phyloP scores from a whole-genome alignment of 768 basidiomycete genomes.

The Trametes punicea region DNA sequence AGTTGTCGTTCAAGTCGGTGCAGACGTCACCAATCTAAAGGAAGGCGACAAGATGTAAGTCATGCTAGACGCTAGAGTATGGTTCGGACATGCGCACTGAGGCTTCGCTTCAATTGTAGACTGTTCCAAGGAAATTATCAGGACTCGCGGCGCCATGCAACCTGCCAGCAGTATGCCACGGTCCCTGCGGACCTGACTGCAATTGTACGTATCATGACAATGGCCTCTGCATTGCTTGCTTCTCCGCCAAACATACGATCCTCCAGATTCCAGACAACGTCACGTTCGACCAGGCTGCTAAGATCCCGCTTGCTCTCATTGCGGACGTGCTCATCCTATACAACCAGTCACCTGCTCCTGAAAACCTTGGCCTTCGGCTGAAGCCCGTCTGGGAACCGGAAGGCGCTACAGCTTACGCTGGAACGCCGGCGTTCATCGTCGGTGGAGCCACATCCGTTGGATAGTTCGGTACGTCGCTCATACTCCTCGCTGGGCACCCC shows the following conservation, averaged over 20 bases:
- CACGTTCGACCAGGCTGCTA: conserved; percentile 29
- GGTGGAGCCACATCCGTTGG: conserved; percentile 2
- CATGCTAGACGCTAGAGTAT: neutral
- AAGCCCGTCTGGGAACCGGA: conserved; percentile 13
- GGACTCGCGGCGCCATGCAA: conserved; percentile 5
- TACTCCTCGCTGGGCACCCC: neutral
- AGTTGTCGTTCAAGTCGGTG: conserved; percentile 37
- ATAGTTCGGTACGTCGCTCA: neutral
- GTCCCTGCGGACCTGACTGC: conserved; percentile 24
- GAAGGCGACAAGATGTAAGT: conserved; percentile 42
- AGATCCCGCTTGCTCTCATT: conserved; percentile 29
- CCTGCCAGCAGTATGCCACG: conserved; percentile 29
- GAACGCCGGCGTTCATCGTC: conserved; percentile 6
- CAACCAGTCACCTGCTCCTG: neutral
- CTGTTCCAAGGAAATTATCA: conserved; percentile 16
- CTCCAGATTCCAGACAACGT: conserved; percentile 27
- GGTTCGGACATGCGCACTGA: neutral
- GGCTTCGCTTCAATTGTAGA: neutral
- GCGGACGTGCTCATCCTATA: neutral
- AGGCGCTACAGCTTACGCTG: neutral
- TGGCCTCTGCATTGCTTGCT: neutral
- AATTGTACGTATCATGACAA: conserved; percentile 5
- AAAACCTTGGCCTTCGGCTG: conserved; percentile 9
- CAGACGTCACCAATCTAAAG: conserved; percentile 35
- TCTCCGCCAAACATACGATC: neutral